phyloP scores from a whole-genome alignment of 2,329 filamentous ascomycete species.

The Botrytis squamosa region DNA sequence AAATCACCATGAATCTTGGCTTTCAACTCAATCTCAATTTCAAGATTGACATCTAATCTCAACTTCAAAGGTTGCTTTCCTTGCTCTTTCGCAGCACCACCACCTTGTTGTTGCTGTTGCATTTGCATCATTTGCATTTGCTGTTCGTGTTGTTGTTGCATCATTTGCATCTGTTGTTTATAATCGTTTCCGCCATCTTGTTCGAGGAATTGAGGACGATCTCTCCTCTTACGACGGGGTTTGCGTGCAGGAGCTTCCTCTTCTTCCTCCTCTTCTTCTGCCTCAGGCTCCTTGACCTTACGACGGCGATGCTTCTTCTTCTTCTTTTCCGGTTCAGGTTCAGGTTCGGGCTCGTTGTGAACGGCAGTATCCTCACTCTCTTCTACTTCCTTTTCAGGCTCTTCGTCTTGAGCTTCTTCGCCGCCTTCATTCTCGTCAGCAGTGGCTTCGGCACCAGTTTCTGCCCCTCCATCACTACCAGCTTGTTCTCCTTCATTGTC shows the following conservation, averaged over 20 bases:
- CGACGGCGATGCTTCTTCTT: conserved; percentile 17
- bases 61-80: conserved; percentile 63
- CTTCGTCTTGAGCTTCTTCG: conserved; percentile 14
- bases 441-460: conserved; percentile 17
- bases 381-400: conserved; percentile 11
- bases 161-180: conserved; percentile 20
- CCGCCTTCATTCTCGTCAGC: conserved; percentile 18
- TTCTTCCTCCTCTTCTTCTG: conserved; percentile 16
- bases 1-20: conserved; percentile 80
- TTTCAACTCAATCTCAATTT: conserved; percentile 77
- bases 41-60: conserved; percentile 71
- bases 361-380: conserved; percentile 20
- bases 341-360: conserved; percentile 4
- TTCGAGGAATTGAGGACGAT: conserved; percentile 22
- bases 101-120: conserved; percentile 13
- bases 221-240: conserved; percentile 19
- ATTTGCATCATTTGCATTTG: conserved; percentile 23
- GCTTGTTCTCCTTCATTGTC: background rate
- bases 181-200: conserved; percentile 9
- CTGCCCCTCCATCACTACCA: background rate
- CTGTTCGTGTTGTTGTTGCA: conserved; percentile 20
- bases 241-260: conserved; percentile 15
- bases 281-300: conserved; percentile 18
- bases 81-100: conserved; percentile 23
- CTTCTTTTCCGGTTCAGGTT: conserved; percentile 13